phyloP scores from a whole-genome alignment of 768 basidiomycete genomes.

The Russula lepida region DNA sequence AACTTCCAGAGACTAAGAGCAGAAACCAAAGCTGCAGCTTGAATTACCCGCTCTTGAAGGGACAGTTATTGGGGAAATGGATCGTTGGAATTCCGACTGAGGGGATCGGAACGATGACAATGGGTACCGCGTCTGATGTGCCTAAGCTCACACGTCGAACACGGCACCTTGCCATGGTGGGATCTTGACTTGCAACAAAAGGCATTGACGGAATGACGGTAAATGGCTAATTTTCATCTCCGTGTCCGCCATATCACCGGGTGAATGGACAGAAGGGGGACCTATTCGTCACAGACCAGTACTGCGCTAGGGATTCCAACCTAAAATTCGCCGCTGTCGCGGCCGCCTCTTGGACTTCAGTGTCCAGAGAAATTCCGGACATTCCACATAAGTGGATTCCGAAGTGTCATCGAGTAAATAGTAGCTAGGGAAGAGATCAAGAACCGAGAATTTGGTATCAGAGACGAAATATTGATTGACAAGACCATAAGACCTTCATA shows the following conservation, averaged over 20 bases:
- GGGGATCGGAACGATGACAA: background rate
- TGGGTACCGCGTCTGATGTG: background rate
- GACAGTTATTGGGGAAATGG: background rate
- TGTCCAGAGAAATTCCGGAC: background rate
- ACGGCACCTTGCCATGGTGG: background rate
- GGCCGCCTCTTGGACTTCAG: background rate
- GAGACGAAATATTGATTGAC: background rate
- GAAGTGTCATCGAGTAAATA: background rate
- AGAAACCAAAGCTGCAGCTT: background rate
- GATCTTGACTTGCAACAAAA: background rate
- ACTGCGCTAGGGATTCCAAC: background rate
- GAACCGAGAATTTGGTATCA: background rate
- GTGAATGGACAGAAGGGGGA: background rate
- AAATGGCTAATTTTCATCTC: slow-evolving; percentile 11
- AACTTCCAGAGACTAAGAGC: background rate
- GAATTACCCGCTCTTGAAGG: background rate
- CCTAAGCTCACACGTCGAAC: background rate
- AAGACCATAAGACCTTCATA: background rate
- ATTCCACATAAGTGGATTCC: background rate
- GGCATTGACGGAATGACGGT: background rate
- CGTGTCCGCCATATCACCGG: slow-evolving; percentile 7
- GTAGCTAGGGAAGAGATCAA: background rate
- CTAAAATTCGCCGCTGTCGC: background rate
- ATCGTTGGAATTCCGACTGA: background rate
- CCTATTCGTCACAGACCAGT: background rate